A percentile compares a stretch with the other conserved stretches of the same genome.
phyloP scores from a whole-genome alignment of 1,284 basidiomycete genomes.

The Sporisorium sorghi region DNA sequence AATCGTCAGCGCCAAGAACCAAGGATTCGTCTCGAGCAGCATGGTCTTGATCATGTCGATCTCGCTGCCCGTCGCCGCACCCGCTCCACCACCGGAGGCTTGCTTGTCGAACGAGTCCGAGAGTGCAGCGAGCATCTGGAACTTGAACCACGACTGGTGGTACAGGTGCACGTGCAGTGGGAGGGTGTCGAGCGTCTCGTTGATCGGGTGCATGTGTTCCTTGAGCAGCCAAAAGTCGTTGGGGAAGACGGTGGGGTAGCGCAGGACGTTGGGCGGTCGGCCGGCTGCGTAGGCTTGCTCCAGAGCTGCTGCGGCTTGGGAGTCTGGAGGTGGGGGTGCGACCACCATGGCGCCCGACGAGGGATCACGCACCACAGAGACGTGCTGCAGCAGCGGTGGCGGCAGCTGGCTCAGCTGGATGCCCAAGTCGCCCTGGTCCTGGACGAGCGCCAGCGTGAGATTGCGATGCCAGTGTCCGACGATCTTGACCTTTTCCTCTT shows the following conservation, averaged over 20 bases:
- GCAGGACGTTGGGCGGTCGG: constrained; percentile 29
- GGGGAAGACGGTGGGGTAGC: constrained; percentile 82
- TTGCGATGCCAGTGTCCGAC: constrained; percentile 91
- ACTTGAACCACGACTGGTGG: constrained; percentile 74
- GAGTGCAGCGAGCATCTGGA: constrained; percentile 62
- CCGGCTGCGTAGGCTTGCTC: constrained; percentile 19
- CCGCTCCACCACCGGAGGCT: constrained; percentile 47
- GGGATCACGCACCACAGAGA: constrained; percentile 51
- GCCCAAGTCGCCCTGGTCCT: constrained; percentile 72
- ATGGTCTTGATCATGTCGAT: constrained; percentile 58
- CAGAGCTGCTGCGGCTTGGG: constrained; percentile 7
- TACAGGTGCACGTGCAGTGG: constrained; percentile 86
- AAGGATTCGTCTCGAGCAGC: constrained; percentile 83
- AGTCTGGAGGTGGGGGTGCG: constrained; percentile 18
- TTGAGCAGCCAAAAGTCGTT: constrained; percentile 85
- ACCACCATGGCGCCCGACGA: constrained; percentile 13
- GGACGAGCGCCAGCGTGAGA: constrained; percentile 83
- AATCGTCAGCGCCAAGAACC: constrained; percentile 80
- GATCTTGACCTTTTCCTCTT: constrained; percentile 69
- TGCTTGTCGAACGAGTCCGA: constrained; percentile 77
- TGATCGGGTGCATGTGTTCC: constrained; percentile 69
- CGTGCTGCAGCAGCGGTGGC: constrained; percentile 73
- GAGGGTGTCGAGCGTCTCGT: constrained; percentile 70
- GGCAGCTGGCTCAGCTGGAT: constrained; percentile 77
- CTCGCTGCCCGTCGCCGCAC: constrained; percentile 79